Conservation (phyloP, 1,284 basidiomycete species). For the Heterobasidion annosum region DNA sequence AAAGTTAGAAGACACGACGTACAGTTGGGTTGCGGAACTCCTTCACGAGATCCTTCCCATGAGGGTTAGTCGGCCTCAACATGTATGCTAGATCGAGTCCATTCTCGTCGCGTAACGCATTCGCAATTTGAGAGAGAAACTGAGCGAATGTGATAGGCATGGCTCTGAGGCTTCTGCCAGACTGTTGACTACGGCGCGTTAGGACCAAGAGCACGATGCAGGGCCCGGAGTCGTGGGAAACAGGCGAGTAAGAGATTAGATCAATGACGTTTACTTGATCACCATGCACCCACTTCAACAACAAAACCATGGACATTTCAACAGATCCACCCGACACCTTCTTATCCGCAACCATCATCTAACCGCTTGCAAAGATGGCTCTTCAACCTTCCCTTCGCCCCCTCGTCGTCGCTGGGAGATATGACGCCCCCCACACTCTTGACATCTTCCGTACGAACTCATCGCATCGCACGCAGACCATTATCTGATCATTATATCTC, state of each 20-base stretch:
- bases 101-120: constrained; percentile 52
- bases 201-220: no score
- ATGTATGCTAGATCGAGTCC: constrained; percentile 63
- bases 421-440: constrained; percentile 70
- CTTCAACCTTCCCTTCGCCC: constrained; percentile 73
- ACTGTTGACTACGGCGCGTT: no score
- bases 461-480: neutral
- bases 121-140: constrained; percentile 51
- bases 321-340: neutral
- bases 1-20: constrained; percentile 3
- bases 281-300: no score
- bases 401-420: constrained; percentile 60
- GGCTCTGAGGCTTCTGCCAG: neutral
- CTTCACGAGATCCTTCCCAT: constrained; percentile 64
- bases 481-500: neutral
- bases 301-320: neutral
- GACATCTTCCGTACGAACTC: constrained; percentile 65
- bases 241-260: no score
- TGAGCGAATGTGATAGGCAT: constrained; percentile 46
- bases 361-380: constrained; percentile 52
- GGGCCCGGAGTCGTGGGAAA: no score
- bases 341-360: neutral
- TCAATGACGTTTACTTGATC: no score
- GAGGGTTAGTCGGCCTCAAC: constrained; percentile 64
- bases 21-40: constrained; percentile 64